Evolutionary conservation across 148 eudicot genomes (phyloP).

Genomic region (Selenicereus undatus): DNA sequence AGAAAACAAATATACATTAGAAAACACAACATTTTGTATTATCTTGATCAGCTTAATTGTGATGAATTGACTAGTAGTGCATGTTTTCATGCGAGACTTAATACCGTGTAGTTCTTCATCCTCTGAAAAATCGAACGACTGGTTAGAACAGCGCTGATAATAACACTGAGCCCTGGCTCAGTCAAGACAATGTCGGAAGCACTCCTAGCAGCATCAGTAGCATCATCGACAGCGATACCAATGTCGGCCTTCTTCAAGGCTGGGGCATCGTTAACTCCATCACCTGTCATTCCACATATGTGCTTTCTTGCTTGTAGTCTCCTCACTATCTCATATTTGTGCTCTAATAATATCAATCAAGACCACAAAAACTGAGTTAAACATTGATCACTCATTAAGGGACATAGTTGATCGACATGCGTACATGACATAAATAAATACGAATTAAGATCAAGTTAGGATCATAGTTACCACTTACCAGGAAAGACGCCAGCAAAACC

Average conservation of each 20-base stretch:
- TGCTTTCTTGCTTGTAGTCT: constrained; percentile 68
- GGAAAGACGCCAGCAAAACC: constrained; percentile 96
- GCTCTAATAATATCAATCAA: constrained; percentile 37
- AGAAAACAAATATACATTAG: background rate
- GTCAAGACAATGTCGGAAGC: constrained; percentile 87
- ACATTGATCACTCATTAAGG: background rate
- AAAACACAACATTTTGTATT: too few species aligned
- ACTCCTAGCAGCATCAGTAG: constrained; percentile 86
- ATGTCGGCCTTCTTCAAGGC: constrained; percentile 81
- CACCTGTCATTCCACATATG: constrained; percentile 92
- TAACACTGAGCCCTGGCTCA: constrained; percentile 84
- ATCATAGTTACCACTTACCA: constrained; percentile 56
- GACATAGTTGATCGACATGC: background rate
- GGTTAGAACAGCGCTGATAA: constrained; percentile 85
- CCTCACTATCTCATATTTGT: constrained; percentile 75
- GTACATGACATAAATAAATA: background rate
- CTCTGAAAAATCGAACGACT: constrained; percentile 87
- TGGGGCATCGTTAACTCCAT: constrained; percentile 88
- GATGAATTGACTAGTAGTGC: too few species aligned
- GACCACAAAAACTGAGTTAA: background rate
- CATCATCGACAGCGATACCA: constrained; percentile 82
- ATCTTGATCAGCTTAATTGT: background rate
- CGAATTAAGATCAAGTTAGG: too few species aligned
- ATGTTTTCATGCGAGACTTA: background rate
- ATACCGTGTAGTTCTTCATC: constrained; percentile 89